These are phyloP conservation scores for Talaromyces liani DNA, from an alignment of 495 filamentous ascomycete species.

Conservation along the genomic window DNA sequence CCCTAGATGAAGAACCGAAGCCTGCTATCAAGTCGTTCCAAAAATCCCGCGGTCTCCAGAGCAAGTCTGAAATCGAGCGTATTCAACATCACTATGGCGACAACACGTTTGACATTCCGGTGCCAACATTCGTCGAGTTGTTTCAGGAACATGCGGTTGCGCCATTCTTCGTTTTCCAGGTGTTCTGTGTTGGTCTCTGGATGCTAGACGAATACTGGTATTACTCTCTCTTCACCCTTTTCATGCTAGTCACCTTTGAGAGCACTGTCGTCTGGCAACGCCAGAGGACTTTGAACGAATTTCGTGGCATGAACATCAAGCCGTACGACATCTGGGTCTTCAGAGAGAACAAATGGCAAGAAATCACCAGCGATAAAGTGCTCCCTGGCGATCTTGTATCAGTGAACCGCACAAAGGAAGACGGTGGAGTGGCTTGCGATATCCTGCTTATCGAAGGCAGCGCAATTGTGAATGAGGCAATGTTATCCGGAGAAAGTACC, in stretches of 20 bases:
- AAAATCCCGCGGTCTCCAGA: constrained; percentile 61
- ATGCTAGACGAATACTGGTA: constrained; percentile 99
- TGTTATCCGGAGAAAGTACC: constrained; percentile 97
- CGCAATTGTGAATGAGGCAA: constrained; percentile 98
- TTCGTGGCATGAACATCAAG: constrained; percentile 99
- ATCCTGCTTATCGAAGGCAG: constrained; percentile 92
- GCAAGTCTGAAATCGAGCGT: constrained; percentile 62
- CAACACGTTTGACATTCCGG: constrained; percentile 97
- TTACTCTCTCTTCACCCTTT: constrained; percentile 96
- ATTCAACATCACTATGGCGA: constrained; percentile 89
- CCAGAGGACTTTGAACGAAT: constrained; percentile 92
- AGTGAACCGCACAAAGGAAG: constrained; percentile 91
- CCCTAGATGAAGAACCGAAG: constrained; percentile 76
- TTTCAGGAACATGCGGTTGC: constrained; percentile 98
- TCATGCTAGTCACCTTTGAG: constrained; percentile 97
- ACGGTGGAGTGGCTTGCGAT: constrained; percentile 93
- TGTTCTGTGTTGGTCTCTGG: constrained; percentile 98
- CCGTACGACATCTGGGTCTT: constrained; percentile 91
- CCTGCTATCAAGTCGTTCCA: constrained; percentile 73
- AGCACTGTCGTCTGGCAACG: constrained; percentile 99
- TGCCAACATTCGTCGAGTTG: constrained; percentile 89
- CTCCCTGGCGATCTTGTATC: constrained; percentile 95
- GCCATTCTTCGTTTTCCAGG: constrained; percentile 98
- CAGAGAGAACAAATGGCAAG: constrained; percentile 75
- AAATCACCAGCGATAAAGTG: constrained; percentile 88